phyloP scores from a whole-genome alignment of 805 yeast genomes.

The Yamadazyma paraphyllophila region DNA sequence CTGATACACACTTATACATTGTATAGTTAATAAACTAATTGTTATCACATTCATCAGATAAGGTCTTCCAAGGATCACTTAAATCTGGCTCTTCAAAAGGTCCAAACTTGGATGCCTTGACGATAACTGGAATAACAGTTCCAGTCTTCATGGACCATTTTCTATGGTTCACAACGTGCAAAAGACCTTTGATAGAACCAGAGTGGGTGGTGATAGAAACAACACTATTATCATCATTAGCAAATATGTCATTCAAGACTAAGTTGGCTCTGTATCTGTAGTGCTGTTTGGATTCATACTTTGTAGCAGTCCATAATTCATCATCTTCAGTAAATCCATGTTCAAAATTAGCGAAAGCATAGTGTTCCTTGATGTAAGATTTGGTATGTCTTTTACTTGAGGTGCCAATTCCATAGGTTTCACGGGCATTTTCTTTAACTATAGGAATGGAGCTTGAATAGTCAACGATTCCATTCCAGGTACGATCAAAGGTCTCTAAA shows the following conservation, averaged over 20 bases:
- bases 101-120: slow-evolving; percentile 13
- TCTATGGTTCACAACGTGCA: slow-evolving; percentile 25
- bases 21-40: slow-evolving; percentile 3
- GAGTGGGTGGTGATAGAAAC: slow-evolving; percentile 30
- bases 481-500: slow-evolving; percentile 26
- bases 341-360: slow-evolving; percentile 25
- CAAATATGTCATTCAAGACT: slow-evolving; percentile 28
- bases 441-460: slow-evolving; percentile 17
- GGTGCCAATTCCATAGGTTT: slow-evolving; percentile 33
- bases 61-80: slow-evolving; percentile 12
- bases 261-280: slow-evolving; percentile 23
- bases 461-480: slow-evolving; percentile 23
- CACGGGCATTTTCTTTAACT: slow-evolving; percentile 29
- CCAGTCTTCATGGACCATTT: slow-evolving; percentile 25
- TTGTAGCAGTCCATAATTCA: slow-evolving; percentile 21
- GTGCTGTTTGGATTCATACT: slow-evolving; percentile 26
- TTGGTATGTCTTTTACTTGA: slow-evolving; percentile 27
- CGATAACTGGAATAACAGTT: slow-evolving; percentile 27
- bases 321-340: slow-evolving; percentile 24
- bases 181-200: slow-evolving; percentile 26
- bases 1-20: not conserved
- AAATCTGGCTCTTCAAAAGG: slow-evolving; percentile 11
- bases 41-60: slow-evolving; percentile 13
- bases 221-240: slow-evolving; percentile 17
- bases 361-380: slow-evolving; percentile 18